Evolutionary conservation across 495 filamentous ascomycete genomes (phyloP).

Genomic region (Podospora comata): DNA sequence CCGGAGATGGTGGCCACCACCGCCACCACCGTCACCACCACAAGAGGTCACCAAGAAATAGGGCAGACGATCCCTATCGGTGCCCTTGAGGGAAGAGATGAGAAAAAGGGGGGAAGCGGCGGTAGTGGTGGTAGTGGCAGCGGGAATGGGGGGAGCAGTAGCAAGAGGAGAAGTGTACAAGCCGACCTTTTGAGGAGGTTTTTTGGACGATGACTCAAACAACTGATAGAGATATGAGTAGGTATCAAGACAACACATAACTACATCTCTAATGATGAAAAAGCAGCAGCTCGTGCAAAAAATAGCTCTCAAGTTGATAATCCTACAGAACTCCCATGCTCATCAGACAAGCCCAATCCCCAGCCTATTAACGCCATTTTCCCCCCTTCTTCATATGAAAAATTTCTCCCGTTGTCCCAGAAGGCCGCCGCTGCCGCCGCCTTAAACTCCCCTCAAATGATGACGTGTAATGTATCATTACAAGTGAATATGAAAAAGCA

Average conservation of each 20-base stretch:
- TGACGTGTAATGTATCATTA: not conserved
- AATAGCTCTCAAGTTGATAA: not conserved
- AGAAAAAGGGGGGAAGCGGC: not conserved
- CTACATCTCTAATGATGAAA: too few species aligned
- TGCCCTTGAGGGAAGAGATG: not conserved
- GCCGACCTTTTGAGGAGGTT: conserved; percentile 35
- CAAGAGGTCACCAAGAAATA: not conserved
- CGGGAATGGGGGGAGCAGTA: conserved; percentile 16
- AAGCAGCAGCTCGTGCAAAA: too few species aligned
- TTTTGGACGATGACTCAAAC: conserved; percentile 28
- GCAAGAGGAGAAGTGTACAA: conserved; percentile 26
- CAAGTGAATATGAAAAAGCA: not conserved
- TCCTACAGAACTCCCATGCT: not conserved
- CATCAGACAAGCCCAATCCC: not conserved
- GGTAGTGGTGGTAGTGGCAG: not conserved
- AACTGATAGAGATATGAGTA: too few species aligned
- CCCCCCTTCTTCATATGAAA: not conserved
- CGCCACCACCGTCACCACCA: not conserved
- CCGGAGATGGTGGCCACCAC: not conserved
- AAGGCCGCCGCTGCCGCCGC: too few species aligned
- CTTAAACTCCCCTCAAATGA: not conserved
- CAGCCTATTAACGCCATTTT: not conserved
- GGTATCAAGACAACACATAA: too few species aligned
- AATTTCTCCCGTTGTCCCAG: not conserved
- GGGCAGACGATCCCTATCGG: not conserved